A percentile compares a stretch with the other conserved stretches of the same genome.
phyloP scores from a whole-genome alignment of 2,329 filamentous ascomycete genomes.

The Xylariomycetidae sp. region DNA sequence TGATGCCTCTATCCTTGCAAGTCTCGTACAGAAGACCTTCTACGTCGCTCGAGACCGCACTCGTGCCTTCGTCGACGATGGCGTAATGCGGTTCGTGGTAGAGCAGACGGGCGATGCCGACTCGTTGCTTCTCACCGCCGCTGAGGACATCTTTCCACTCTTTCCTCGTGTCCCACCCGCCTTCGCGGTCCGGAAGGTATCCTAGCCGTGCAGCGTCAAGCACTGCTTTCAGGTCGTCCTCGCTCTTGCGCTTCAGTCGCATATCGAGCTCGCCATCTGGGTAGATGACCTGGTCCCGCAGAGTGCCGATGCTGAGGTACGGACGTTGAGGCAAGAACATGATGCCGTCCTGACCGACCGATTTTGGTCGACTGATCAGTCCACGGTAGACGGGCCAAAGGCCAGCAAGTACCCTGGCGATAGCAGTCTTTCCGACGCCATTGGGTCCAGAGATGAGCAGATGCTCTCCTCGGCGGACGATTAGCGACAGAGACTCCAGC shows the following conservation, averaged over 20 bases:
- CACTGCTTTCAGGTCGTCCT: conserved; percentile 70
- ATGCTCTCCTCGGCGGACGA: conserved; percentile 86
- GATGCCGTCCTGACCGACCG: conserved; percentile 78
- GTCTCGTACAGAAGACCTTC: conserved; percentile 90
- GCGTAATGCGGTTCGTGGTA: conserved; percentile 96
- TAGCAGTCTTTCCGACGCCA: conserved; percentile 86
- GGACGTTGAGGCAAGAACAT: conserved; percentile 97
- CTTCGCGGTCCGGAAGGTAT: conserved; percentile 86
- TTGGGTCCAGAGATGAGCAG: conserved; percentile 92
- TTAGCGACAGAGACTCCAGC: conserved; percentile 79
- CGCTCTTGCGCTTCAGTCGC: conserved; percentile 70
- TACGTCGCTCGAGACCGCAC: conserved; percentile 88
- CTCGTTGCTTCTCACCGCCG: conserved; percentile 93
- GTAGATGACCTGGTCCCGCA: conserved; percentile 96
- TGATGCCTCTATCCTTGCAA: conserved; percentile 90
- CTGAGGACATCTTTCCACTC: conserved; percentile 99
- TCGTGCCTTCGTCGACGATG: conserved; percentile 92
- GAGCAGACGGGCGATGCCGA: conserved; percentile 81
- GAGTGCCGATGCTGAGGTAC: conserved; percentile 84
- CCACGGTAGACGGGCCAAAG: conserved; percentile 94
- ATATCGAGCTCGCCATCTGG: conserved; percentile 93
- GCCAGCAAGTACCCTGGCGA: conserved; percentile 80
- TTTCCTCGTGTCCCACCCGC: conserved; percentile 93
- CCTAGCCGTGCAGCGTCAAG: conserved; percentile 80
- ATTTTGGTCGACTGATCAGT: conserved; percentile 79